These are phyloP conservation scores for Backusella westeae DNA, from an alignment of 192 early-diverging fungal genomes.

Conservation along the genomic window DNA sequence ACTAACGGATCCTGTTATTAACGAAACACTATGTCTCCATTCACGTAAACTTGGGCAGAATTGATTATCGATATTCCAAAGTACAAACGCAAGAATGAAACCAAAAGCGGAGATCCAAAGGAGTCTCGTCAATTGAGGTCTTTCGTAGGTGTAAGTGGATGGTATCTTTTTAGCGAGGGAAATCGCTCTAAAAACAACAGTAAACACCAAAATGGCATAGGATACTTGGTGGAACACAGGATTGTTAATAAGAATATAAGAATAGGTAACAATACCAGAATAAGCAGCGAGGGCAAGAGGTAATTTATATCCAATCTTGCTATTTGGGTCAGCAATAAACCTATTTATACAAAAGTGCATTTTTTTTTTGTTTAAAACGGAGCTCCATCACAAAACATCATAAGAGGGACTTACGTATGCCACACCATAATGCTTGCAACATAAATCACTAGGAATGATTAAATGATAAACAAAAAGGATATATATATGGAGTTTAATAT, in stretches of 20 bases:
- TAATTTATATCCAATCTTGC: conserved; percentile 37
- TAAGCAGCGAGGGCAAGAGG: conserved; percentile 51
- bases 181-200: conserved; percentile 45
- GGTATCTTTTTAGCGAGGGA: conserved; percentile 38
- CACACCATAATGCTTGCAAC: conserved; percentile 54
- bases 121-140: conserved; percentile 29
- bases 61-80: conserved; percentile 85
- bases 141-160: conserved; percentile 14
- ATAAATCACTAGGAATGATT: conserved; percentile 50
- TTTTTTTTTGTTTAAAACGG: background rate
- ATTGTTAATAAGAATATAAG: conserved; percentile 64
- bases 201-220: conserved; percentile 54
- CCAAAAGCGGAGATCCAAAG: conserved; percentile 32
- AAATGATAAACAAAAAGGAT: background rate
- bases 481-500: background rate
- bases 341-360: conserved; percentile 23
- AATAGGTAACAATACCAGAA: conserved; percentile 48
- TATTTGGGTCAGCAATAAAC: conserved; percentile 46
- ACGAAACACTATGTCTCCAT: conserved; percentile 44
- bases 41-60: conserved; percentile 58
- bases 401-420: conserved; percentile 29
- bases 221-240: conserved; percentile 72
- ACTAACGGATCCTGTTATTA: conserved; percentile 15
- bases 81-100: conserved; percentile 56
- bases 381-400: background rate